Percentiles rank a stretch among this genome's conserved stretches.
These are phyloP conservation scores for Neurospora sp. DNA, from an alignment of 495 filamentous ascomycete genomes.

Conservation along the genomic window DNA sequence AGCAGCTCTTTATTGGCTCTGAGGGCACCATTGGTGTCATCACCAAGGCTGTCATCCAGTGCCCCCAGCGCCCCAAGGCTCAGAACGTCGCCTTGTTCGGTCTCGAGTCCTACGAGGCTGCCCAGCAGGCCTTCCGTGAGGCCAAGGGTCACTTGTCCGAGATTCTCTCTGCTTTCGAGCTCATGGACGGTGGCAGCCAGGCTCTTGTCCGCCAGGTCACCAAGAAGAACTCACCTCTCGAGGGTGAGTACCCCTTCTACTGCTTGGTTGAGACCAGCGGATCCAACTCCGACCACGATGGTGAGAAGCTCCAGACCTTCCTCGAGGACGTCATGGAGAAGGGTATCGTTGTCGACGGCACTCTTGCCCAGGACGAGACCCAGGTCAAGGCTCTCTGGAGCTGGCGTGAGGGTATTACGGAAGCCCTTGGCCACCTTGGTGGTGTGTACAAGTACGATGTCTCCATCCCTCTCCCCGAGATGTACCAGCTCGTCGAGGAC, in stretches of 20 bases:
- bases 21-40: conserved; percentile 94
- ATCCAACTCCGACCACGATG: conserved; percentile 86
- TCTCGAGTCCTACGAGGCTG: conserved; percentile 76
- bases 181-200: conserved; percentile 85
- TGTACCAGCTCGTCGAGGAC: conserved; percentile 85
- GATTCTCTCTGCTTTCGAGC: conserved; percentile 93
- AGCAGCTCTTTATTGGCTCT: conserved; percentile 92
- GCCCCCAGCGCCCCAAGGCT: conserved; percentile 73
- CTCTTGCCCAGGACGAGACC: conserved; percentile 84
- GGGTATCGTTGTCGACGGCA: conserved; percentile 77
- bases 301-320: conserved; percentile 73
- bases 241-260: conserved; percentile 83
- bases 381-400: conserved; percentile 79
- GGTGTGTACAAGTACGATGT: conserved; percentile 98
- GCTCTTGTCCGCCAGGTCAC: conserved; percentile 62
- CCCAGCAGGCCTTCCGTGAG: conserved; percentile 68
- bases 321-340: conserved; percentile 84
- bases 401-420: conserved; percentile 88
- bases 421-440: conserved; percentile 79
- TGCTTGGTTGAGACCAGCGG: conserved; percentile 94
- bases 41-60: conserved; percentile 79
- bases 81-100: conserved; percentile 88
- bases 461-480: conserved; percentile 78
- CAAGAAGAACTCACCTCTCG: conserved; percentile 67
- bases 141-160: conserved; percentile 86